phyloP scores from a whole-genome alignment of 1,139 yeast genomes.

The Debaryomyces subglobosus region DNA sequence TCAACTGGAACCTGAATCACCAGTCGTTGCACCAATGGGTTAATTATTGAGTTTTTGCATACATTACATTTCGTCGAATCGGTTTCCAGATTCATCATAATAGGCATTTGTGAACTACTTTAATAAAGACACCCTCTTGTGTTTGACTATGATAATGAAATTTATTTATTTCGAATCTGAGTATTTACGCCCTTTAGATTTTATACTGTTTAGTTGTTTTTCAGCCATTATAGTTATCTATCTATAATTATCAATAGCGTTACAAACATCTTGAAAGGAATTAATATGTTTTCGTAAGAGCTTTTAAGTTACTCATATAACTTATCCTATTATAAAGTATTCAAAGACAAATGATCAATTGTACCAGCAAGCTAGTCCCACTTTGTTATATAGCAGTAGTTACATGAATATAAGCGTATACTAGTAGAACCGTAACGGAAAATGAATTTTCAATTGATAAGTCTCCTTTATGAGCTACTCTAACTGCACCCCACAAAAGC shows the following conservation, averaged over 20 bases:
- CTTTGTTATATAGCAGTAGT: not conserved
- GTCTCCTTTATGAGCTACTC: no score
- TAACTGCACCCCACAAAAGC: no score
- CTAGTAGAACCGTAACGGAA: not conserved
- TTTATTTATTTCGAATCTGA: not conserved
- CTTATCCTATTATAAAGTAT: not conserved
- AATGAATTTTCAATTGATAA: not conserved
- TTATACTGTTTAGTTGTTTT: not conserved
- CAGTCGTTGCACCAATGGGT: not conserved
- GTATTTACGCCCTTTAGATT: not conserved
- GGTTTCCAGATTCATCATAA: not conserved
- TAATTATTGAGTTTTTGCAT: not conserved
- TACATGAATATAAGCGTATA: not conserved
- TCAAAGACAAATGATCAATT: not conserved
- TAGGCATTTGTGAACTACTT: not conserved
- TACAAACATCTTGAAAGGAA: not conserved
- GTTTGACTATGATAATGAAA: not conserved
- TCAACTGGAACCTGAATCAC: not conserved
- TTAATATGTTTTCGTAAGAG: not conserved
- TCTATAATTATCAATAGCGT: not conserved
- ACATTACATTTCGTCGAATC: not conserved
- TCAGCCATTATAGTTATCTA: not conserved
- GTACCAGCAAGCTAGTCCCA: no score
- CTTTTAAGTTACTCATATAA: not conserved
- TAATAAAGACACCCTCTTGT: not conserved